Percentiles rank a stretch among this genome's conserved stretches.
These are phyloP conservation scores for Pestalotiopsis sp. DNA, from an alignment of 2,329 filamentous ascomycete genomes.

Conservation along the genomic window DNA sequence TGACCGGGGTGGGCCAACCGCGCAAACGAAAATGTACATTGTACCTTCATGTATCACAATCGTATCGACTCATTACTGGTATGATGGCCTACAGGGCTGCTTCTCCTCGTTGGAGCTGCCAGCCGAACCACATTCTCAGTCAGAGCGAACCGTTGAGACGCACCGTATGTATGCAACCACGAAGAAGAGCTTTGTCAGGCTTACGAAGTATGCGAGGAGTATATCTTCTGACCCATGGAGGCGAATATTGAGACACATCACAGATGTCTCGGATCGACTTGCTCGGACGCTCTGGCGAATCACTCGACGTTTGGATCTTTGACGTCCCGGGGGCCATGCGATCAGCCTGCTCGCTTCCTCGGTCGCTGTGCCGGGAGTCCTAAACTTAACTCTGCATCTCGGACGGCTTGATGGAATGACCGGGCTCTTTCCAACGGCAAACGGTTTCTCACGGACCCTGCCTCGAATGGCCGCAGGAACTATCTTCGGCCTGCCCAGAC, in stretches of 20 bases:
- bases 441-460: not conserved
- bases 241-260: not conserved
- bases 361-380: not conserved
- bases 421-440: too few relatives aligned
- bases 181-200: not conserved
- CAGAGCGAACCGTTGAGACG: not conserved
- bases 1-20: not conserved
- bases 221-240: not conserved
- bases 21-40: not conserved
- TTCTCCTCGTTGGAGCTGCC: not conserved
- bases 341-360: not conserved
- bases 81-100: not conserved
- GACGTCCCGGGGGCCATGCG: not conserved
- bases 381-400: too few relatives aligned
- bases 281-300: not conserved
- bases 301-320: not conserved
- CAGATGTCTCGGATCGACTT: not conserved
- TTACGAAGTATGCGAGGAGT: not conserved
- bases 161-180: not conserved
- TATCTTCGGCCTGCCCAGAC: not conserved
- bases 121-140: not conserved
- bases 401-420: too few relatives aligned
- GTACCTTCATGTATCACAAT: constrained; percentile 6
- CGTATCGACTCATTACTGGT: not conserved
- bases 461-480: not conserved